Percentiles rank a stretch among this genome's conserved stretches.
Conservation (phyloP, 2,329 filamentous ascomycete species). For the Penicillium freii region DNA sequence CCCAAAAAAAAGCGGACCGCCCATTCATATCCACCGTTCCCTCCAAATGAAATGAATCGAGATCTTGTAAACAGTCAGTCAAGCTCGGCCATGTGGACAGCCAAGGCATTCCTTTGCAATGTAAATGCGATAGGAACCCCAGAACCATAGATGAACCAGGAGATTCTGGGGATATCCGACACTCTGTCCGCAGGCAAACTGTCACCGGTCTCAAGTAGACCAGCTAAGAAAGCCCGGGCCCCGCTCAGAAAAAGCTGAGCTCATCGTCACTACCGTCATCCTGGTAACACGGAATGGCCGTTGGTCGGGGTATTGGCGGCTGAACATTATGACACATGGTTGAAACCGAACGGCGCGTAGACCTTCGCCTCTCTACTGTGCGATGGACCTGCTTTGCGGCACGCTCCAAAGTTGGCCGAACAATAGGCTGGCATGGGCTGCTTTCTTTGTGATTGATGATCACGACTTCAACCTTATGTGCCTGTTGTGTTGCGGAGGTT, state of each 20-base stretch:
- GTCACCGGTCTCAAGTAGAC: neutral
- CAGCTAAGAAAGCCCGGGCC: conserved; percentile 1
- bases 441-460: conserved; percentile 28
- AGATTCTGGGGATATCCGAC: neutral
- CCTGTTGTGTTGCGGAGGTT: neutral
- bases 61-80: neutral
- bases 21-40: conserved; percentile 4
- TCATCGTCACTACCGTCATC: conserved; percentile 41
- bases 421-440: neutral
- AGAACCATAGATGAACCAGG: neutral
- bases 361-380: conserved; percentile 15
- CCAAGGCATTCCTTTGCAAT: neutral
- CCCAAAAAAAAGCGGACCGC: conserved; percentile 1
- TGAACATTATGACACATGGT: neutral
- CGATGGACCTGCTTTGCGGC: conserved; percentile 19
- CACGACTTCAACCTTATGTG: conserved; percentile 31
- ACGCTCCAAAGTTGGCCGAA: conserved; percentile 5
- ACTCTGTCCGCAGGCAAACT: neutral
- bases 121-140: neutral
- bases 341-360: conserved; percentile 13
- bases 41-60: conserved; percentile 3
- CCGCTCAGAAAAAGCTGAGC: conserved; percentile 38
- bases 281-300: conserved; percentile 28
- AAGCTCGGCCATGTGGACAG: neutral
- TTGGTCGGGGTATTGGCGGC: conserved; percentile 8